These are phyloP conservation scores for Ephemerocybe angulata DNA, from an alignment of 768 basidiomycete species.

Conservation along the genomic window DNA sequence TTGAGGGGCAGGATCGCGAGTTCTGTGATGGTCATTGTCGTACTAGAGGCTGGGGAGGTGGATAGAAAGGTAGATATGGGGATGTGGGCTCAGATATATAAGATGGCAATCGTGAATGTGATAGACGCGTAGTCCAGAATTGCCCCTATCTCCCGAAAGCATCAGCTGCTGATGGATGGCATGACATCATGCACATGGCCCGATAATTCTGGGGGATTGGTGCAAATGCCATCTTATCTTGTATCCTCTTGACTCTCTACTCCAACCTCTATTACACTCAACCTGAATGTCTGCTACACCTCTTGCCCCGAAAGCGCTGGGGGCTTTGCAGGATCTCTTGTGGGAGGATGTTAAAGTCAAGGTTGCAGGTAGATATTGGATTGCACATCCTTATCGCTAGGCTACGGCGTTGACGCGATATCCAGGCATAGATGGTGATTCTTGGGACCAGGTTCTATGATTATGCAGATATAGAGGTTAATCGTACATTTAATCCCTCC, in stretches of 20 bases:
- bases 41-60: neutral
- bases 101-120: no score
- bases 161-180: no score
- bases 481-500: neutral
- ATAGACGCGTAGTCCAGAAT: no score
- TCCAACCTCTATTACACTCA: no score
- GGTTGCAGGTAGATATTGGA: conserved; percentile 68
- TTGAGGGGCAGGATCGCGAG: neutral
- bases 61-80: no score
- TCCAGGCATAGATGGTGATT: conserved; percentile 62
- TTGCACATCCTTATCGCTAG: neutral
- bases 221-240: no score
- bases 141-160: no score
- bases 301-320: conserved; percentile 34
- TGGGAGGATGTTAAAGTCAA: conserved; percentile 78
- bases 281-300: no score
- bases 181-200: no score
- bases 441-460: neutral
- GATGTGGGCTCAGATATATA: no score
- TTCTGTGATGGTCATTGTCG: conserved; percentile 5
- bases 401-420: neutral
- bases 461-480: neutral
- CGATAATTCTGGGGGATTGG: no score
- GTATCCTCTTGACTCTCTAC: no score
- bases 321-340: conserved; percentile 56